phyloP scores from a whole-genome alignment of 805 yeast species.

The Metschnikowia cerradonensis region DNA sequence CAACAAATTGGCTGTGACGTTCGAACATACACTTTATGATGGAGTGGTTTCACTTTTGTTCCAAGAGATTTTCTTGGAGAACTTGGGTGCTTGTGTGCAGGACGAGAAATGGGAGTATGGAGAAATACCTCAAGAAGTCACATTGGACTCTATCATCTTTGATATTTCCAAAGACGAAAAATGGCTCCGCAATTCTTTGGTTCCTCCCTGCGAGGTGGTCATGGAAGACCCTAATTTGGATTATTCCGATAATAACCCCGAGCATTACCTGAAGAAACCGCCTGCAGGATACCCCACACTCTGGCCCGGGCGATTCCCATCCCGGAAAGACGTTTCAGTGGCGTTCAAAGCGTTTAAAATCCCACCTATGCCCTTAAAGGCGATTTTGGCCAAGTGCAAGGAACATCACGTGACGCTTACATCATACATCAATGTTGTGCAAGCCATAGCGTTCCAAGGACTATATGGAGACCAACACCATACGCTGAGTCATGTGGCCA shows the following conservation, averaged over 20 bases:
- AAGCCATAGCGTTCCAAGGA: constrained; percentile 27
- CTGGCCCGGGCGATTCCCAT: constrained; percentile 33
- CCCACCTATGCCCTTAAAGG: constrained; percentile 20
- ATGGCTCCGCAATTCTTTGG: constrained; percentile 25
- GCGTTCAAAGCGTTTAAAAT: constrained; percentile 28
- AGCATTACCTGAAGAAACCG: constrained; percentile 19
- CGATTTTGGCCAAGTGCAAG: constrained; percentile 26
- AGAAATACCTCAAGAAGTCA: constrained; percentile 4
- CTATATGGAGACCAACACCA: constrained; percentile 24
- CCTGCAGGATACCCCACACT: constrained; percentile 21
- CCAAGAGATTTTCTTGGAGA: constrained; percentile 32
- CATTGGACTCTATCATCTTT: constrained; percentile 18
- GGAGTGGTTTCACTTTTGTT: constrained; percentile 33
- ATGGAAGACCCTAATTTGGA: constrained; percentile 26
- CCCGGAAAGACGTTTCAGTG: constrained; percentile 12
- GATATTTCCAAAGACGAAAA: constrained; percentile 19
- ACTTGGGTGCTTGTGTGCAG: constrained; percentile 19
- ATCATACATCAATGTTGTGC: constrained; percentile 24
- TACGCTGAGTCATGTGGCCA: constrained; percentile 26
- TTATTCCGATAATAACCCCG: constrained; percentile 23
- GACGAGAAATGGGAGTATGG: constrained; percentile 14
- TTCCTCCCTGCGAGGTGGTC: constrained; percentile 33
- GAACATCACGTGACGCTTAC: constrained; percentile 30
- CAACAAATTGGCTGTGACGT: constrained; percentile 21
- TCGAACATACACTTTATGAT: constrained; percentile 40